phyloP scores from a whole-genome alignment of 192 early-diverging fungal species.

The Coemansia sp. region DNA sequence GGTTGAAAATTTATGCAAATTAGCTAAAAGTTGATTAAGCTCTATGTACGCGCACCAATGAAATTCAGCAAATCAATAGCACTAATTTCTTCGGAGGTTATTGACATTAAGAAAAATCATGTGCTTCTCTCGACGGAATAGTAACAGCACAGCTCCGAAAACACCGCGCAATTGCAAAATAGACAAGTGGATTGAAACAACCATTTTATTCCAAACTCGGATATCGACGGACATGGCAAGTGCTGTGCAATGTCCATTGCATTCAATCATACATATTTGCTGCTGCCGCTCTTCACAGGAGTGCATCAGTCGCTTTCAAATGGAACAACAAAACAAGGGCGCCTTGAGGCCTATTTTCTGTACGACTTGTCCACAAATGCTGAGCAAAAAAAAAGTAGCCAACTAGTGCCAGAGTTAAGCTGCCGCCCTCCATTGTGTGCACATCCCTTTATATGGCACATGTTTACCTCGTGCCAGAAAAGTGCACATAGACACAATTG shows the following conservation, averaged over 20 bases:
- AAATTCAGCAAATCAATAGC: not conserved
- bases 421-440: not conserved
- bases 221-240: not conserved
- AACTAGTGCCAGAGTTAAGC: not conserved
- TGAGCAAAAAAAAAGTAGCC: not conserved
- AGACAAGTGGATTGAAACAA: not conserved
- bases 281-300: not conserved
- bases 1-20: not conserved
- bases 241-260: not conserved
- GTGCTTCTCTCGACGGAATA: not conserved
- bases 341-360: not conserved
- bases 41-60: not conserved
- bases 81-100: not conserved
- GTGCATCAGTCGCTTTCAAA: not conserved
- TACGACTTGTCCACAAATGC: not conserved
- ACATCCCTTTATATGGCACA: slow-evolving; percentile 4
- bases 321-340: not conserved
- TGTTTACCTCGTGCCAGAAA: not conserved
- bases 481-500: not conserved
- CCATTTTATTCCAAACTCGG: not conserved
- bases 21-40: not conserved
- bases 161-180: not conserved
- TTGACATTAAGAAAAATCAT: not conserved
- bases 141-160: not conserved
- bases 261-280: not conserved